phyloP scores from a whole-genome alignment of 352 stramenopile species.

The Plasmopara viticola region DNA sequence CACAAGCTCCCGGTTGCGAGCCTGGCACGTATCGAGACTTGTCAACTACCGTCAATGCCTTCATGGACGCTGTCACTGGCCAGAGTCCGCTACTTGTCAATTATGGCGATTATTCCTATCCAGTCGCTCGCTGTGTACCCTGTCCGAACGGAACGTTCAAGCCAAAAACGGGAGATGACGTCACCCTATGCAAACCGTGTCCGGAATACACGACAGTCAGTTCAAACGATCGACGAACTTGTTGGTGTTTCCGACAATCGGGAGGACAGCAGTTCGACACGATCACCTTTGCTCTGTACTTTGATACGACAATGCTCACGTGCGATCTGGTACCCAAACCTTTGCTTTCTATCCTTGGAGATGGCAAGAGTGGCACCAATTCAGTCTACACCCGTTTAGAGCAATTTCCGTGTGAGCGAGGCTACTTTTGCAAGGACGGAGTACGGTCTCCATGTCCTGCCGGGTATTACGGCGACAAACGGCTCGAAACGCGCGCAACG shows the following conservation, averaged over 20 bases:
- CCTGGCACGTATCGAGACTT: slow-evolving; percentile 23
- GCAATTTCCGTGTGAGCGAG: slow-evolving; percentile 54
- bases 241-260: slow-evolving; percentile 52
- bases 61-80: slow-evolving; percentile 38
- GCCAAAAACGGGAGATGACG: slow-evolving; percentile 31
- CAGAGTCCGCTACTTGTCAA: slow-evolving; percentile 43
- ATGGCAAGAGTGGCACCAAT: slow-evolving; percentile 9
- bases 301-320: slow-evolving; percentile 18
- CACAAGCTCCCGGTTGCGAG: slow-evolving; percentile 15
- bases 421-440: slow-evolving; percentile 50
- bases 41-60: slow-evolving; percentile 19
- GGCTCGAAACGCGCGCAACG: slow-evolving; percentile 23
- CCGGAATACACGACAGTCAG: slow-evolving; percentile 38
- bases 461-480: slow-evolving; percentile 30
- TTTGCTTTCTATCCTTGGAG: slow-evolving; percentile 7
- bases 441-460: slow-evolving; percentile 50
- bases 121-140: slow-evolving; percentile 43
- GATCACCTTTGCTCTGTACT: slow-evolving; percentile 27
- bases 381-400: slow-evolving; percentile 36
- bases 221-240: slow-evolving; percentile 43
- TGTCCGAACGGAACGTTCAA: slow-evolving; percentile 80
- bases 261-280: slow-evolving; percentile 35
- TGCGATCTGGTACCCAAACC: slow-evolving; percentile 28
- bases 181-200: slow-evolving; percentile 42
- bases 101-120: slow-evolving; percentile 52